These are phyloP conservation scores for Chaetomidium leptoderma DNA, from an alignment of 495 filamentous ascomycete species.

Conservation along the genomic window DNA sequence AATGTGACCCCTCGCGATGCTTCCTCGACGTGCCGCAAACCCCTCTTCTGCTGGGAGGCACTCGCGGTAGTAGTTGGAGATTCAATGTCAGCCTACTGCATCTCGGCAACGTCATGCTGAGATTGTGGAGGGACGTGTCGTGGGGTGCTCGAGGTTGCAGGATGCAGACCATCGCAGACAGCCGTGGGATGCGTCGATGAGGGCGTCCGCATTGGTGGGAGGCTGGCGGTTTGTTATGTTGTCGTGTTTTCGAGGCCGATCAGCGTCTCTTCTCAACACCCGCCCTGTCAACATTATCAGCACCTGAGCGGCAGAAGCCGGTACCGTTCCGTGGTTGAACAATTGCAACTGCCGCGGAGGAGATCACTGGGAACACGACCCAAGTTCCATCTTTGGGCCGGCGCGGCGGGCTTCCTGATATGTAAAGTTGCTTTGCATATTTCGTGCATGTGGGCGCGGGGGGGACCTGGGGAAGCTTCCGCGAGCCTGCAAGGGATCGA, in stretches of 20 bases:
- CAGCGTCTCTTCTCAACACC: neutral
- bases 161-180: neutral
- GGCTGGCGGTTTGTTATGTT: neutral
- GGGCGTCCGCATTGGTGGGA: neutral
- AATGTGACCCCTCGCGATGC: constrained; percentile 8
- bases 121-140: neutral
- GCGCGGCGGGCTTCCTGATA: constrained; percentile 2
- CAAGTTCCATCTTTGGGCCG: neutral
- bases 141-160: neutral
- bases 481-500: neutral
- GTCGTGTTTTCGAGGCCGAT: no score
- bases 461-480: neutral
- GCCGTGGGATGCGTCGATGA: no score
- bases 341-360: constrained; percentile 8
- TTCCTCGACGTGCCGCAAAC: neutral
- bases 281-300: no score
- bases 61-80: neutral
- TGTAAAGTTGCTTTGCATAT: constrained; percentile 15
- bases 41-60: constrained; percentile 9
- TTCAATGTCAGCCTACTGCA: neutral
- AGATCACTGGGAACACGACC: neutral
- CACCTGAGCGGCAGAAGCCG: neutral
- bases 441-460: constrained; percentile 10
- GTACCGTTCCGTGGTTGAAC: neutral
- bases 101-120: constrained; percentile 1